Conservation (phyloP, 2,329 filamentous ascomycete species). For the Trichoderma brevicompactum region DNA sequence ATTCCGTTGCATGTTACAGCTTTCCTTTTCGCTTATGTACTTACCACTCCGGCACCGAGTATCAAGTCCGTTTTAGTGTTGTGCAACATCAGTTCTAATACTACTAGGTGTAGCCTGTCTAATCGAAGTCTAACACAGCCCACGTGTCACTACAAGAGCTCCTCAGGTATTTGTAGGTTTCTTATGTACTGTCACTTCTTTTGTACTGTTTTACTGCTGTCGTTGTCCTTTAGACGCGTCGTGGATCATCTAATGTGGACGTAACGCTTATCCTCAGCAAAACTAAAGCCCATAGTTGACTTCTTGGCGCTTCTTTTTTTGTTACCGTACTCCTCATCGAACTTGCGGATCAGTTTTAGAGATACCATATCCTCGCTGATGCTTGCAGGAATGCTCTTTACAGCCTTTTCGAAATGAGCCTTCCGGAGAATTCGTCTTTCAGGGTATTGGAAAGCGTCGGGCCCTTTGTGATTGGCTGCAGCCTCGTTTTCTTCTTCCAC, state of each 20-base stretch:
- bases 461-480: slow-evolving; percentile 45
- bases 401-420: slow-evolving; percentile 81
- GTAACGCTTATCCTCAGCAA: slow-evolving; percentile 44
- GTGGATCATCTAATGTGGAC: slow-evolving; percentile 12
- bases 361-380: slow-evolving; percentile 93
- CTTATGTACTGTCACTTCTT: neutral
- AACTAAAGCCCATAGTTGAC: slow-evolving; percentile 63
- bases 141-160: neutral
- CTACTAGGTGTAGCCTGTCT: neutral
- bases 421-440: slow-evolving; percentile 58
- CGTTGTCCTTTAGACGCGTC: neutral
- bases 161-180: neutral
- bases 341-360: slow-evolving; percentile 85
- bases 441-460: slow-evolving; percentile 63
- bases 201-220: neutral
- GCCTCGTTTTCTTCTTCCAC: slow-evolving; percentile 71
- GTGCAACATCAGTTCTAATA: neutral
- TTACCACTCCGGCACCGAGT: neutral
- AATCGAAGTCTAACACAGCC: neutral
- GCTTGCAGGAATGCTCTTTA: slow-evolving; percentile 87
- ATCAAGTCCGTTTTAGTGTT: neutral
- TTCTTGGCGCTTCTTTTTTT: slow-evolving; percentile 66
- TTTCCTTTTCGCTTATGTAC: neutral
- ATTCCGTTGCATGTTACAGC: neutral
- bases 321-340: slow-evolving; percentile 94